Base-by-base conservation (phyloP, 2,329 filamentous ascomycete species). In the Lomentospora prolificans region DNA sequence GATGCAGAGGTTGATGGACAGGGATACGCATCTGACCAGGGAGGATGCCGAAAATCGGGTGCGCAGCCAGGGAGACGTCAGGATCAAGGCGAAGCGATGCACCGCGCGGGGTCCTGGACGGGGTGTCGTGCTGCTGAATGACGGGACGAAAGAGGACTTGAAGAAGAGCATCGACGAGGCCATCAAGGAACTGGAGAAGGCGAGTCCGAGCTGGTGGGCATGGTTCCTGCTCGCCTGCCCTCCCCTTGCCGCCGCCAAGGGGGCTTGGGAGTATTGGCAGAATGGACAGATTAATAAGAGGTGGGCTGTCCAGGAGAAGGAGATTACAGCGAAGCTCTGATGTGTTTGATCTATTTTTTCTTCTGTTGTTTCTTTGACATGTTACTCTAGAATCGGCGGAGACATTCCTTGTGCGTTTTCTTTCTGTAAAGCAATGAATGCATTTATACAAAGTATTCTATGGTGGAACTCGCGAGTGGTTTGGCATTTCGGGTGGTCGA, bases 91-190 rank as follows among this genome's bases (percentile, higher is more conserved):
- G 17, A 77, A 79, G 66, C 76, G 89, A 66, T 89, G 85, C 58
- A 76, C 87, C 70, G 82, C 79, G 50, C 75, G 90, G 50, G 80
- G 76, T 53, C 67, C 70, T 48, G 82, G 82, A 5, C 79, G 77
- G 51, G 92, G 91, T 0, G 79, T 90, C 3, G 89, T 96, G 31
- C 79, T 99, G 24, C 94, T 89, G 89, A 99, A 99, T 71, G 92
- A 97, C 71, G 82, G 81, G 2, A 82, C 82, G 50, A 84, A 77
- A 64, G 84, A 83, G 33, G 82, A 90, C 59, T 69, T 99, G 65
- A 79, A 81, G 69, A 69, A 65, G 53, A 83, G 89, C 67, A 73
- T 97, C 9, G 76, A 78, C 53, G 74, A 72, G 58, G 87, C 85
- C 6, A 82, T 97, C 73, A 65, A 64, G 3, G 76, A 78, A 58